Base-by-base conservation (phyloP, 2,329 filamentous ascomycete species). In the Hysterium pulicare region DNA sequence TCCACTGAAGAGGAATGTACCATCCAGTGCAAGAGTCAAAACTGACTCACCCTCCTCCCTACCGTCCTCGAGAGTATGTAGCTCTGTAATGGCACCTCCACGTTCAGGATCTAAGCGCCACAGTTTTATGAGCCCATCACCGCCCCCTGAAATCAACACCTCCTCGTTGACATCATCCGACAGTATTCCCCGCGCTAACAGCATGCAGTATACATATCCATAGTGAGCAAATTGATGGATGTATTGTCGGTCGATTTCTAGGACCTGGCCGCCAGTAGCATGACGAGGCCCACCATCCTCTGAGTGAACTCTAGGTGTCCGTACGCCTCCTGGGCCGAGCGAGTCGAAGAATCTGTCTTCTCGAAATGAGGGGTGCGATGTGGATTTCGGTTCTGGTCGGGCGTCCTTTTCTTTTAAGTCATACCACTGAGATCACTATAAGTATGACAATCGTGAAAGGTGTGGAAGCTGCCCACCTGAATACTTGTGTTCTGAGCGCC, bases 161-260 rank as follows among this genome's bases (percentile, higher is more conserved):
- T 97, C 90, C 43, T 78, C 73, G 20, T 86, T 82, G 1, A 87
- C 82, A 0, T 79, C 74, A 5, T 84, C 84, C n/a, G 76, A 73
- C 3, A 88, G 77, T 5, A 88, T 76, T 0, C 87, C 87, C 47
- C 80, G 82, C 1, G 88, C 83, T 45, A 98, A 76, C 4, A 95
- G 76, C 91, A 97, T 97, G 66, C 90, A 94, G 66, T 96, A 96
- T 0, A 98, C 83, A 62, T 96, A 97, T 33, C 94, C 93, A 65
- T 84, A 91, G 65, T 98, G 93, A 1, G 93, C 90, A 69, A 95
- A 98, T 56, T 93, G 86, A 44, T 78, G 80, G 44, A 95, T 87
- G 42, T 90, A 84, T 17, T 86, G 80, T 38, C 83, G 81, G 57
- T 88, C 85, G 45, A 96, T 90, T 61, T 95, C 89, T 5, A 97